phyloP scores from a whole-genome alignment of 139 green algal genomes.

The Chlorella sp. region DNA sequence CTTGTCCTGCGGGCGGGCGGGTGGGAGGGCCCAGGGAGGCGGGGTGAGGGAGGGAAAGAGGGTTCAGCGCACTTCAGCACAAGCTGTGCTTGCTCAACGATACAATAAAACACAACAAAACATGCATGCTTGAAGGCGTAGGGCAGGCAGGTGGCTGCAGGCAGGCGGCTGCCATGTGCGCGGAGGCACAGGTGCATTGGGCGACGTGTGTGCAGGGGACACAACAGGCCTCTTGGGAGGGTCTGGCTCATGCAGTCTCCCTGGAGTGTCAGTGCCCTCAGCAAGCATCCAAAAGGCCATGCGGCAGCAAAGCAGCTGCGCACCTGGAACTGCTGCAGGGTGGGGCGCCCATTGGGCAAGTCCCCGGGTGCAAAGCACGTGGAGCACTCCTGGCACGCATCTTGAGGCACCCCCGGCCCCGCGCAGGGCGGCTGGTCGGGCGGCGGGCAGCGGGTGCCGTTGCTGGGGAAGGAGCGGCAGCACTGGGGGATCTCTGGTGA shows the following conservation, averaged over 20 bases:
- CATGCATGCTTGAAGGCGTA: too few species aligned
- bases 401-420: neutral
- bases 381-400: conserved; percentile 67
- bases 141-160: neutral
- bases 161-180: neutral
- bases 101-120: too few species aligned
- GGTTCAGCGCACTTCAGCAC: too few species aligned
- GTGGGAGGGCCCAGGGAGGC: too few species aligned
- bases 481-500: conserved; percentile 70
- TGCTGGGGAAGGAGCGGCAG: conserved; percentile 48
- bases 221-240: neutral
- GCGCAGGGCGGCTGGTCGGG: conserved; percentile 80
- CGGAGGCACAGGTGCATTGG: neutral
- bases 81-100: too few species aligned
- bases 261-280: neutral
- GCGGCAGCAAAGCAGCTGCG: neutral
- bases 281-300: neutral
- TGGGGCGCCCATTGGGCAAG: conserved; percentile 49
- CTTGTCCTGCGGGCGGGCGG: conserved; percentile 13
- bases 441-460: conserved; percentile 68
- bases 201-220: neutral
- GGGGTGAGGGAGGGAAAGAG: neutral
- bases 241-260: neutral
- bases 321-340: conserved; percentile 60
- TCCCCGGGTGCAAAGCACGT: conserved; percentile 63